Conservation (phyloP, 768 basidiomycete genomes). For the Lentinula sp. region DNA sequence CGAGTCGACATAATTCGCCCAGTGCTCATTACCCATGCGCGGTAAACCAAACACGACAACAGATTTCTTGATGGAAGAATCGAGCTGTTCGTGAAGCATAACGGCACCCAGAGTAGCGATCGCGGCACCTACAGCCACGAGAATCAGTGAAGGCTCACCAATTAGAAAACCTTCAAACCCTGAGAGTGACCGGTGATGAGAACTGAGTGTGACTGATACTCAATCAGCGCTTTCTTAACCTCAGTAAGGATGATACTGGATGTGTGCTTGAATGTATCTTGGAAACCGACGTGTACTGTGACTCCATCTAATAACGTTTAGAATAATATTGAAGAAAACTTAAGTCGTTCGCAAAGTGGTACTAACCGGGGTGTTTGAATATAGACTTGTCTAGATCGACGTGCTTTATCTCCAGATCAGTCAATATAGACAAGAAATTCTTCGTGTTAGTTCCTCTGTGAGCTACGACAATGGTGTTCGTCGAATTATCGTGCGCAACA, state of each 20-base stretch:
- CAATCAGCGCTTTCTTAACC: neutral
- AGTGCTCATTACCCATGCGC: conserved; percentile 6
- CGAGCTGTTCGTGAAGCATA: neutral
- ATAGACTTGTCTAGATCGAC: neutral
- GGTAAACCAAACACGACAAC: neutral
- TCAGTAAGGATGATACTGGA: neutral
- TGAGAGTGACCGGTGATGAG: neutral
- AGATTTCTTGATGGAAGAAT: neutral
- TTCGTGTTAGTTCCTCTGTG: conserved; percentile 20
- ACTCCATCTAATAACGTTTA: neutral
- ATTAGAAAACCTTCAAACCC: neutral
- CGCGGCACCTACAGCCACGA: neutral
- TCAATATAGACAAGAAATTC: conserved; percentile 4
- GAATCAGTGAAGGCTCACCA: neutral
- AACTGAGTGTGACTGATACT: neutral
- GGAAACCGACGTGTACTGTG: neutral
- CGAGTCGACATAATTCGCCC: conserved; percentile 8
- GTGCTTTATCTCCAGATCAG: neutral
- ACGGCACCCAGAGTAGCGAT: neutral
- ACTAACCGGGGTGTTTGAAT: neutral
- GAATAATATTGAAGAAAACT: neutral
- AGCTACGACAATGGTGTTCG: conserved; percentile 18
- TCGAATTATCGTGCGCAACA: conserved; percentile 15
- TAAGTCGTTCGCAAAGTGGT: neutral
- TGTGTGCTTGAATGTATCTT: neutral